These are phyloP conservation scores for Candida insectalens DNA, from an alignment of 805 yeast species.

Conservation along the genomic window DNA sequence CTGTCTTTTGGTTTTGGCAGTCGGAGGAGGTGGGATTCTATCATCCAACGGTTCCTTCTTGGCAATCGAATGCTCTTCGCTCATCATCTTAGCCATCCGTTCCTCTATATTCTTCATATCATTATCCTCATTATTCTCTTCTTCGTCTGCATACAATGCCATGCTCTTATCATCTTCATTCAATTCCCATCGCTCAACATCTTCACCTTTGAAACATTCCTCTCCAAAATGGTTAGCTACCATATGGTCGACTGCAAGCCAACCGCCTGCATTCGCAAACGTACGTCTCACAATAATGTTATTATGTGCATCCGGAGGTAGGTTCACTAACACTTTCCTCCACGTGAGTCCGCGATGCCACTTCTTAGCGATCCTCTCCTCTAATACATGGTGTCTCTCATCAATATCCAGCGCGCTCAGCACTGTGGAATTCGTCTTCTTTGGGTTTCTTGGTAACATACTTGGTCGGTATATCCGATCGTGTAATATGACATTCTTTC, in stretches of 20 bases:
- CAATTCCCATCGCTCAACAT: conserved; percentile 13
- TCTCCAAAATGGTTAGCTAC: conserved; percentile 53
- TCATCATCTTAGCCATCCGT: conserved; percentile 15
- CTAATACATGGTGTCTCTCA: conserved; percentile 36
- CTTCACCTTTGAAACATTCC: conserved; percentile 15
- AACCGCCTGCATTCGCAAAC: conserved; percentile 90
- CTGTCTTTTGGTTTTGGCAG: not conserved
- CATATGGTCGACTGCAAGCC: conserved; percentile 84
- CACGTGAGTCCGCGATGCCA: conserved; percentile 82
- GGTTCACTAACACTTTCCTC: conserved; percentile 82
- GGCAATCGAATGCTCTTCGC: conserved; percentile 27
- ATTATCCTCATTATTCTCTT: not conserved
- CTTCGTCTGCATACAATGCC: conserved; percentile 7
- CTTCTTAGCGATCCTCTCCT: conserved; percentile 77
- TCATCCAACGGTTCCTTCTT: not conserved
- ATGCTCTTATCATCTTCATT: conserved; percentile 3
- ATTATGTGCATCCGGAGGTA: conserved; percentile 92
- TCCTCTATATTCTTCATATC: conserved; percentile 10
- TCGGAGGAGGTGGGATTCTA: not conserved
- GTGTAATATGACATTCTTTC: conserved; percentile 64
- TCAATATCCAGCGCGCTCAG: conserved; percentile 16
- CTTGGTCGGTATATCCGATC: conserved; percentile 74
- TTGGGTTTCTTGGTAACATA: conserved; percentile 20
- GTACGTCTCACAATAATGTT: conserved; percentile 82
- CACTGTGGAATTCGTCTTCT: conserved; percentile 19